Evolutionary conservation across 2,329 filamentous ascomycete genomes (phyloP).

Genomic region (Penicillium sclerotigenum): DNA sequence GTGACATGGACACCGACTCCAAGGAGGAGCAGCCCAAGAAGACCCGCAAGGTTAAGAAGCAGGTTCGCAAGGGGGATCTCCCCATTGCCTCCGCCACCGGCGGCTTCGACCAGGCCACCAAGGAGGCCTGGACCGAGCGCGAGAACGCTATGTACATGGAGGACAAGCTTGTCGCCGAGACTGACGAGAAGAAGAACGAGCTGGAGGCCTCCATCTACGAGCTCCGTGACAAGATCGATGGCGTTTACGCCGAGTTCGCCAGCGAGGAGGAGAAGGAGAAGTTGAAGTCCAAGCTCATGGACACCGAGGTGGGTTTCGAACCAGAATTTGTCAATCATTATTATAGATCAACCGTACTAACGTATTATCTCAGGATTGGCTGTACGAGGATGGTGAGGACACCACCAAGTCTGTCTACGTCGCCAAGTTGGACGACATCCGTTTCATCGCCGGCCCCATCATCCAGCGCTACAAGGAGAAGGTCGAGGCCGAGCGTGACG

Average conservation of each 20-base stretch:
- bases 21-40: conserved; percentile 69
- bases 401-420: conserved; percentile 90
- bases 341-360: conserved; percentile 17
- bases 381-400: conserved; percentile 96
- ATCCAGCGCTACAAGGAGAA: conserved; percentile 95
- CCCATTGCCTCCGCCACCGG: conserved; percentile 80
- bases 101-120: conserved; percentile 67
- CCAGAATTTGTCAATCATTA: background rate
- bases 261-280: conserved; percentile 90
- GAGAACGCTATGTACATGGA: conserved; percentile 93
- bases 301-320: conserved; percentile 69
- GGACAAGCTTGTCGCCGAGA: conserved; percentile 97
- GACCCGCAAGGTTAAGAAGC: conserved; percentile 98
- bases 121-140: conserved; percentile 69
- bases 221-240: conserved; percentile 89
- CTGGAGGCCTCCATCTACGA: conserved; percentile 98
- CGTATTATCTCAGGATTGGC: conserved; percentile 70
- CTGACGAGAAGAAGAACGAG: conserved; percentile 99
- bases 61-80: conserved; percentile 94
- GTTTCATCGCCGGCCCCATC: conserved; percentile 83
- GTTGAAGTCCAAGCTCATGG: conserved; percentile 77
- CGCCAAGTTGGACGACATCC: conserved; percentile 94
- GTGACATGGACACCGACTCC: conserved; percentile 75
- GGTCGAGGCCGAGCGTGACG: conserved; percentile 79
- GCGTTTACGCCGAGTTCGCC: conserved; percentile 82